These are phyloP conservation scores for Zarea fungicola DNA, from an alignment of 2,329 filamentous ascomycete species.

Conservation along the genomic window DNA sequence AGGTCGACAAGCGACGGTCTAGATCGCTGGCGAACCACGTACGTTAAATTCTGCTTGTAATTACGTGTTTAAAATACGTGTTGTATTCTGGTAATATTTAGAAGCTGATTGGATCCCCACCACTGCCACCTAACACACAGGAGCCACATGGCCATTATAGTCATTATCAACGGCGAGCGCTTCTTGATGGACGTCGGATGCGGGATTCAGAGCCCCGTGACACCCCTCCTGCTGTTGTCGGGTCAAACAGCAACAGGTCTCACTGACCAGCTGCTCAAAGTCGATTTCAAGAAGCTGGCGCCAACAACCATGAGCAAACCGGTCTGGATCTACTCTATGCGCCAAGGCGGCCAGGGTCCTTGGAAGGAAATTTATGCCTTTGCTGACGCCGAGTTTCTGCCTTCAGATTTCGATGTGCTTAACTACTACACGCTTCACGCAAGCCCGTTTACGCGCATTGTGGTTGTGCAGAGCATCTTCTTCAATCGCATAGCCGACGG, in stretches of 20 bases:
- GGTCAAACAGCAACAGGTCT: background rate
- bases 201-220: background rate
- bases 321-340: conserved; percentile 6
- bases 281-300: background rate
- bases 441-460: background rate
- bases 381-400: conserved; percentile 6
- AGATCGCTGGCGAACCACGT: conserved; percentile 1
- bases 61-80: no score
- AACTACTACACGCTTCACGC: conserved; percentile 9
- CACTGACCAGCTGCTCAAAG: background rate
- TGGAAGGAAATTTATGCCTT: conserved; percentile 7
- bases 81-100: no score
- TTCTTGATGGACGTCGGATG: conserved; percentile 3
- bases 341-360: background rate
- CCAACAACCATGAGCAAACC: background rate
- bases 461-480: conserved; percentile 7
- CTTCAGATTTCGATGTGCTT: conserved; percentile 2
- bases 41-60: no score
- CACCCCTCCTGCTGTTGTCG: background rate
- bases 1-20: background rate
- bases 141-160: conserved; percentile 6
- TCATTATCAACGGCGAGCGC: background rate
- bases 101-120: no score
- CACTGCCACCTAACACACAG: no score
- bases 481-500: background rate